These are phyloP conservation scores for Cerrena zonata DNA, from an alignment of 1,284 basidiomycete species.

Conservation along the genomic window DNA sequence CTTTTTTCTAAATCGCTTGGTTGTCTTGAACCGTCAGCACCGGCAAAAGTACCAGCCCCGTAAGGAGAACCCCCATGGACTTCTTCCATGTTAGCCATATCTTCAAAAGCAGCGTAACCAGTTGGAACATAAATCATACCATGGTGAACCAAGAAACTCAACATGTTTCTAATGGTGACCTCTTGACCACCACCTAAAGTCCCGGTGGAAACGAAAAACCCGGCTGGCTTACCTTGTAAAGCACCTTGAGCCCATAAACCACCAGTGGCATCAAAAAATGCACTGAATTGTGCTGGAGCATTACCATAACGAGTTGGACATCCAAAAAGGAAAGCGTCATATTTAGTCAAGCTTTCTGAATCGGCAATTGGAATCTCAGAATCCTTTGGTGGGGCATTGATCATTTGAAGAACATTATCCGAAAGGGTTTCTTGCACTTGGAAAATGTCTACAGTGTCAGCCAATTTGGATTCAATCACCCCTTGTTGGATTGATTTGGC, in stretches of 20 bases:
- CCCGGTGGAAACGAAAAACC: conserved; percentile 65
- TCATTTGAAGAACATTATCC: no score
- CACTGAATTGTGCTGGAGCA: conserved; percentile 69
- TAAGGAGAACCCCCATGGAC: conserved; percentile 73
- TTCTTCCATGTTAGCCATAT: conserved; percentile 55
- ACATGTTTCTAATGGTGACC: conserved; percentile 54
- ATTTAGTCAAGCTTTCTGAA: conserved; percentile 58
- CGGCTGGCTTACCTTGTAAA: conserved; percentile 78
- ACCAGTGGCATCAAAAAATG: conserved; percentile 81
- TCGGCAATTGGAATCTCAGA: conserved; percentile 68
- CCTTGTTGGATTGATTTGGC: no score
- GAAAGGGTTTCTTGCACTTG: no score
- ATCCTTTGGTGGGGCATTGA: conserved; percentile 65
- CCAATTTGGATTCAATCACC: no score
- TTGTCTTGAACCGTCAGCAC: conserved; percentile 57
- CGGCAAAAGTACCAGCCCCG: no score
- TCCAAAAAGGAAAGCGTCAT: conserved; percentile 68
- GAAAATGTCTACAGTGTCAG: no score
- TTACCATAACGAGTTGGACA: conserved; percentile 76
- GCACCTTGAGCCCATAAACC: conserved; percentile 67
- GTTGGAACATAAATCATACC: conserved; percentile 77
- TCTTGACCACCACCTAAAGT: conserved; percentile 71
- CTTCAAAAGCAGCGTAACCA: conserved; percentile 62
- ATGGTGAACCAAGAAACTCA: conserved; percentile 79
- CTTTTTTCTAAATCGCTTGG: conserved; percentile 57